phyloP scores from a whole-genome alignment of 2,329 filamentous ascomycete species.

The Fusarium duplospermum region DNA sequence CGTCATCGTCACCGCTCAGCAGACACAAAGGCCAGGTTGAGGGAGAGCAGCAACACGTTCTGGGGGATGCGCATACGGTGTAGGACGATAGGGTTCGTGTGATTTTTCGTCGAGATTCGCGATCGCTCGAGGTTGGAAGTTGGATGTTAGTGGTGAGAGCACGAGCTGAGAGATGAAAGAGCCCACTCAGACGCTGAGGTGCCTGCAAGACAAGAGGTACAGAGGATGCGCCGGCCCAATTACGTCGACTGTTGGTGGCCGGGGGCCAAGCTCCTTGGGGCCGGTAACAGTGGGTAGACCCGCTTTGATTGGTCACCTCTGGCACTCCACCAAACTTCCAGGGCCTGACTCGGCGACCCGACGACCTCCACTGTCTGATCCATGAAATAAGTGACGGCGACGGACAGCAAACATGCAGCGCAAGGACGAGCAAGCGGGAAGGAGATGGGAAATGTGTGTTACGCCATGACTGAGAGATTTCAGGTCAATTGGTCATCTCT shows the following conservation, averaged over 20 bases:
- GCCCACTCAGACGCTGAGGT: slow-evolving; percentile 1
- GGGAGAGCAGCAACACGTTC: slow-evolving; percentile 18
- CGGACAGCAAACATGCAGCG: not conserved
- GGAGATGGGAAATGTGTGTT: not conserved
- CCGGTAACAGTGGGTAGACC: slow-evolving; percentile 10
- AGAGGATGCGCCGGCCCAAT: slow-evolving; percentile 35
- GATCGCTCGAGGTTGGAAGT: slow-evolving; percentile 30
- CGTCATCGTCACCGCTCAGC: slow-evolving; percentile 29
- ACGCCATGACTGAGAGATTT: not conserved
- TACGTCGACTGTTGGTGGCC: slow-evolving; percentile 5
- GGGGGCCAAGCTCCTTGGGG: slow-evolving; percentile 32
- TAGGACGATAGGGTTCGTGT: slow-evolving; percentile 20
- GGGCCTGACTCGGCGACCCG: slow-evolving; percentile 12
- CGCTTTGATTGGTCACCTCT: slow-evolving; percentile 29
- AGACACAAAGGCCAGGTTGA: slow-evolving; percentile 15
- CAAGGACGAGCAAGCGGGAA: slow-evolving; percentile 1
- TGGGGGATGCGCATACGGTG: slow-evolving; percentile 30
- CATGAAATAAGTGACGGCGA: slow-evolving; percentile 9
- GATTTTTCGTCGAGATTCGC: slow-evolving; percentile 25
- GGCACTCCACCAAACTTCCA: slow-evolving; percentile 5
- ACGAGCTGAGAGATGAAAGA: slow-evolving; percentile 27
- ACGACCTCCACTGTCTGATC: not conserved
- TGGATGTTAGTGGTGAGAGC: slow-evolving; percentile 40
- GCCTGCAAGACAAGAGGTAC: slow-evolving; percentile 7
- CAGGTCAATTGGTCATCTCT: slow-evolving; percentile 1